Evolutionary conservation across 257 asterid species (phyloP).

Genomic region (Dorcoceras hygrometricum): DNA sequence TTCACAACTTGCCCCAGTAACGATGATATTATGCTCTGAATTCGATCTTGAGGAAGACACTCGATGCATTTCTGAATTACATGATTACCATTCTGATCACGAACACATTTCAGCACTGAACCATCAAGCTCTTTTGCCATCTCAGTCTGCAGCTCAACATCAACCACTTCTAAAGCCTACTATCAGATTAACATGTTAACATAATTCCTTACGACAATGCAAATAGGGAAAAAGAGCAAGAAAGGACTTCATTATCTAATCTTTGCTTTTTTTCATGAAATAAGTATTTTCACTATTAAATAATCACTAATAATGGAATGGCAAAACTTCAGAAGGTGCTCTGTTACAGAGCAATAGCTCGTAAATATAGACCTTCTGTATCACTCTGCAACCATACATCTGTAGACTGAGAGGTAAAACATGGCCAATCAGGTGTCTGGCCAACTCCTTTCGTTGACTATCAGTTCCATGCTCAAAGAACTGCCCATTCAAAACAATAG

Average conservation of each 20-base stretch:
- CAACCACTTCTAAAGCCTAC: conserved; percentile 93
- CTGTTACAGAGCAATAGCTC: conserved; percentile 15
- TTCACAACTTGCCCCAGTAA: conserved; percentile 72
- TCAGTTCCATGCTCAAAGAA: conserved; percentile 88
- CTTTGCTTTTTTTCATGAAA: no score
- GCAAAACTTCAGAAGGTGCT: background rate
- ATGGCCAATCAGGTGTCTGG: conserved; percentile 67
- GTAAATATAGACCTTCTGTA: conserved; percentile 66
- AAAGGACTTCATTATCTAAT: background rate
- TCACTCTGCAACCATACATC: conserved; percentile 96
- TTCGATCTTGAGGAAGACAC: conserved; percentile 63
- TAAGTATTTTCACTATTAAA: background rate
- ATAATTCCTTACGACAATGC: background rate
- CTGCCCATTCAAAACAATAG: conserved; percentile 39
- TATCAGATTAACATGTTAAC: conserved; percentile 10
- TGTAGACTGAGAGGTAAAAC: conserved; percentile 86
- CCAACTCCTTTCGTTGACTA: conserved; percentile 71
- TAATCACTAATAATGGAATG: background rate
- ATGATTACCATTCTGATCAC: conserved; percentile 90
- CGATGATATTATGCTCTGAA: conserved; percentile 62
- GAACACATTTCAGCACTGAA: conserved; percentile 67
- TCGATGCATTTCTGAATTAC: conserved; percentile 92
- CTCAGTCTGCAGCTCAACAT: conserved; percentile 54
- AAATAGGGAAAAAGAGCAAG: conserved; percentile 1
- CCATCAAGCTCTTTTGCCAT: conserved; percentile 83